phyloP scores from a whole-genome alignment of 2,329 filamentous ascomycete genomes.

The Neophaeococcomyces aloes region DNA sequence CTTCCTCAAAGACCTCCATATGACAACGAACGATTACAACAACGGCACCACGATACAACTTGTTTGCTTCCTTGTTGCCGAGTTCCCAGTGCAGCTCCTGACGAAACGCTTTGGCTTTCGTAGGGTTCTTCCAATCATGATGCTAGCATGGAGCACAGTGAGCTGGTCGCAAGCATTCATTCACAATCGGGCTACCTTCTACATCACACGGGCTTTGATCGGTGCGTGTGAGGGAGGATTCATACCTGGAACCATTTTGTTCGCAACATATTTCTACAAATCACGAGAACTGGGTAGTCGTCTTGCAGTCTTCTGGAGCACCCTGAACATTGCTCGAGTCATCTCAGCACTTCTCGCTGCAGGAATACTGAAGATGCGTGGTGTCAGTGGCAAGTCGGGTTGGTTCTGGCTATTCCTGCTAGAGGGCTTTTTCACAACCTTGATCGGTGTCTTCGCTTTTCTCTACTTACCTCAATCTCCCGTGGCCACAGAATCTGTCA shows the following conservation, averaged over 20 bases:
- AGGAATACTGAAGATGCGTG: constrained; percentile 27
- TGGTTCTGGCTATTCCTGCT: constrained; percentile 31
- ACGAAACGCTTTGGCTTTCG: constrained; percentile 46
- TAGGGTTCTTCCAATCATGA: constrained; percentile 45
- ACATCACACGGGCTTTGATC: constrained; percentile 32
- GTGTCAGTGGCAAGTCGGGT: constrained; percentile 29
- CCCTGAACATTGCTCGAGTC: constrained; percentile 33
- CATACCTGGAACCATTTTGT: constrained; percentile 33
- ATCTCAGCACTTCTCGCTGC: constrained; percentile 19
- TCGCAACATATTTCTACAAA: constrained; percentile 57
- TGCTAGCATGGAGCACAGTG: constrained; percentile 43
- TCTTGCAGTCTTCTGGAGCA: constrained; percentile 60
- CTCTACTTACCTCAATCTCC: constrained; percentile 55
- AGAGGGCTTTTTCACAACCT: constrained; percentile 37
- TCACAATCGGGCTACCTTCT: constrained; percentile 31
- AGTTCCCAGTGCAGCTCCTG: constrained; percentile 49
- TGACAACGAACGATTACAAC: constrained; percentile 38
- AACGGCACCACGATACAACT: constrained; percentile 47
- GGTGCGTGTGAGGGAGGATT: constrained; percentile 45
- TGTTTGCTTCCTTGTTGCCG: constrained; percentile 42
- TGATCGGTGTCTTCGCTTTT: constrained; percentile 47
- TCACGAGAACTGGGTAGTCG: constrained; percentile 57
- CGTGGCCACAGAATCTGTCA: constrained; percentile 46
- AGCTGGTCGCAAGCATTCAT: constrained; percentile 37
- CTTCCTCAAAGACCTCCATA: constrained; percentile 34